Percentiles rank a stretch among this genome's conserved stretches.
phyloP scores from a whole-genome alignment of 2,329 filamentous ascomycete species.

The Penicillium sp. region DNA sequence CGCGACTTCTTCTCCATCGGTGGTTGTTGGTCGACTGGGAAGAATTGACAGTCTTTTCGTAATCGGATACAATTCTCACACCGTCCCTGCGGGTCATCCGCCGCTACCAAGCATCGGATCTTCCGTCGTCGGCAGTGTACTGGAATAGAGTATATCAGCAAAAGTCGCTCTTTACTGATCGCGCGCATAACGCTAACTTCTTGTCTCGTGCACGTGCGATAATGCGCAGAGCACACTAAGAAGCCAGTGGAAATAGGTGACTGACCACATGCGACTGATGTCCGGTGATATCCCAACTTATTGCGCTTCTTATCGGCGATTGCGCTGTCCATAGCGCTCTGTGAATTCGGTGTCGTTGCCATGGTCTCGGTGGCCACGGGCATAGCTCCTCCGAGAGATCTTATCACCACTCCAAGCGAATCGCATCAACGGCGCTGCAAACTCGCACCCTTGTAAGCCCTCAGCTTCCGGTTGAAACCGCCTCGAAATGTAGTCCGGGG shows the following conservation, averaged over 20 bases:
- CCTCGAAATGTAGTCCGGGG: constrained; percentile 4
- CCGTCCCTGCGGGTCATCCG: constrained; percentile 66
- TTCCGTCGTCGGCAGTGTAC: constrained; percentile 90
- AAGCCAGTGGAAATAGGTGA: constrained; percentile 22
- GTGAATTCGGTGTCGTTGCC: constrained; percentile 31
- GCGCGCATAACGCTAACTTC: neutral
- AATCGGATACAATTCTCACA: constrained; percentile 91
- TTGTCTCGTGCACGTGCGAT: neutral
- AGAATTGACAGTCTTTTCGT: constrained; percentile 92
- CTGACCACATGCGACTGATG: constrained; percentile 93
- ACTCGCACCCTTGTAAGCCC: neutral
- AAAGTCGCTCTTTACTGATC: neutral
- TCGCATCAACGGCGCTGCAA: constrained; percentile 26
- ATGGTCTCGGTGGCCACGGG: constrained; percentile 34
- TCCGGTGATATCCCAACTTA: constrained; percentile 92
- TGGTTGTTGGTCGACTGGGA: constrained; percentile 74
- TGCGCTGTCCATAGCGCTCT: constrained; percentile 36
- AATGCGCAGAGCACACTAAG: constrained; percentile 1
- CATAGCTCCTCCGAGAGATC: constrained; percentile 34
- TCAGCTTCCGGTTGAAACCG: neutral
- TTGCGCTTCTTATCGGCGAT: constrained; percentile 66
- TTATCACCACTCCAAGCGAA: constrained; percentile 15
- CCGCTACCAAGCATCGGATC: constrained; percentile 79
- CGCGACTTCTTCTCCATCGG: constrained; percentile 48
- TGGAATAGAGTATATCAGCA: constrained; percentile 41